Evolutionary conservation across 1,284 basidiomycete species (phyloP).

Genomic region (Trichosporon faecale): DNA sequence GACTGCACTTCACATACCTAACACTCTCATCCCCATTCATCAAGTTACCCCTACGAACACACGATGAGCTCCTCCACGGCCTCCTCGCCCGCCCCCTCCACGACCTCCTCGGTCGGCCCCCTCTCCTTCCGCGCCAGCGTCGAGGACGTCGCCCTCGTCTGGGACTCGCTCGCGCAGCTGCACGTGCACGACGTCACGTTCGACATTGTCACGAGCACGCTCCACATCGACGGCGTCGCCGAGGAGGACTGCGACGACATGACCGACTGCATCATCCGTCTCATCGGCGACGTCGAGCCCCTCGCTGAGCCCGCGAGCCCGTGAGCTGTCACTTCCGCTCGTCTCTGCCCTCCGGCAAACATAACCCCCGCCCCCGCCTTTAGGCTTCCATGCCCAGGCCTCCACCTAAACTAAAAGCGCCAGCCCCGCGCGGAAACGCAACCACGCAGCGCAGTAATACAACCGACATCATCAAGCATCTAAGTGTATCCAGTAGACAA

Average conservation of each 20-base stretch:
- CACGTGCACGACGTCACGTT: conserved; percentile 1
- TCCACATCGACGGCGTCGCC: conserved; percentile 3
- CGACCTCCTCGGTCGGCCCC: neutral
- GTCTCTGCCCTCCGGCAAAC: too few relatives aligned
- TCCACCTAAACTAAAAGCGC: too few relatives aligned
- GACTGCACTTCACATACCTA: neutral
- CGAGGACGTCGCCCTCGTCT: conserved; percentile 6
- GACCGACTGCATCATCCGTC: neutral
- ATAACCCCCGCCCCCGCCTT: too few relatives aligned
- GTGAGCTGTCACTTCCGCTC: neutral
- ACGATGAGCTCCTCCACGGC: neutral
- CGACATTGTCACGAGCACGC: conserved; percentile 1
- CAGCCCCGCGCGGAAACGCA: too few relatives aligned
- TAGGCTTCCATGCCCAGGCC: too few relatives aligned
- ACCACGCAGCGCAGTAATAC: too few relatives aligned
- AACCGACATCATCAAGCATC: too few relatives aligned
- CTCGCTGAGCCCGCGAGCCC: neutral
- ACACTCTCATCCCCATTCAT: neutral
- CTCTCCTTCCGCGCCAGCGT: conserved; percentile 1
- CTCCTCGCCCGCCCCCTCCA: neutral
- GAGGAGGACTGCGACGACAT: neutral
- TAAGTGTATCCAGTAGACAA: too few relatives aligned
- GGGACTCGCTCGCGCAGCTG: neutral
- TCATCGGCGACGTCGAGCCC: neutral
- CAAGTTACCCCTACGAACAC: neutral